Evolutionary conservation across 208 protist species (phyloP), one percentile per base, ranked within the genome.

Genomic region (Phytomonas sp.): DNA sequence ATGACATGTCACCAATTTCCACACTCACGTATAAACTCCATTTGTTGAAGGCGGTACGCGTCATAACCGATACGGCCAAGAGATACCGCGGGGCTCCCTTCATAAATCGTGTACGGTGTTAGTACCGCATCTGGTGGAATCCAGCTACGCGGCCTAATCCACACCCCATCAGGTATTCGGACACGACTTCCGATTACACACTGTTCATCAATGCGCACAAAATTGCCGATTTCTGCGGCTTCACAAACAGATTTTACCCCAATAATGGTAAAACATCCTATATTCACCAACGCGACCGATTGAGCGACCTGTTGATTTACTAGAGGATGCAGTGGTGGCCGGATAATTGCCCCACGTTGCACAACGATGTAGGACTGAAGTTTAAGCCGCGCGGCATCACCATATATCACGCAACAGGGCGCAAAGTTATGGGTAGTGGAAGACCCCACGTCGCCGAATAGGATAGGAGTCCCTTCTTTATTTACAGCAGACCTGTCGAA

Each of bases 221-320:
- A 80, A 40, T 74, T 59, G 26, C 83, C 81, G 7, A 92, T 65
- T 8, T 77, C 73, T 49, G 75, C 67, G 0, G 80, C 87, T 67
- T 92, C 87, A 72, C 84, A 84, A 14, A 90, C 80, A 11, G 76
- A 74, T 65, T 76, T 69, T 26, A 59, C 59, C n/a, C 87, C 87
- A 63, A 92, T 79, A 30, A 77, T 68, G 31, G 70, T 72, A 66
- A 82, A 82, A n/a, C 74, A 70, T 7, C 82, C 87, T 23, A 90
- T 71, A 4, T 6, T 60, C 29, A 92, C 74, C 16, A 56, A 61
- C 23, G 71, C 32, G 29, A 56, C 69, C 16, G 76, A 73, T 45
- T 78, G 71, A 2, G 78, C 82, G 11, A 65, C 68, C 42, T 29
- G 45, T 61, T 75, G 74, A 42, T 84, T 83, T 19, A 82, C 73